Conservation (phyloP, 805 yeast genomes). For the Kodamaea leandrae region DNA sequence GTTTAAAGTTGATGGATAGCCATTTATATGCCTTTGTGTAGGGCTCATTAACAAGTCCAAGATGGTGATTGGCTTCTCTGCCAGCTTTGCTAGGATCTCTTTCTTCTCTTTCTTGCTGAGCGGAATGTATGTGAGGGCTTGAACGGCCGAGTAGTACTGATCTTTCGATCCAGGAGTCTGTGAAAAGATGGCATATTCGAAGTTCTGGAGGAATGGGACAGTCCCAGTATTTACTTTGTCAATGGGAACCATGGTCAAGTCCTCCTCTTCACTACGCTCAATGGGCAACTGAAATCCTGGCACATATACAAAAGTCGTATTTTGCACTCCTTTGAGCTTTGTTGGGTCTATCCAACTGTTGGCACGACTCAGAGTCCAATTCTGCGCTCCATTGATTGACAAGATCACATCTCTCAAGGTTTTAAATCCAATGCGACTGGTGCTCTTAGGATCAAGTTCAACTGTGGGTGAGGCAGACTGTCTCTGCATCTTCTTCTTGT, state of each 20-base stretch:
- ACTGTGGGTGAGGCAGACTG: neutral
- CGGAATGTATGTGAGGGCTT: slow-evolving; percentile 55
- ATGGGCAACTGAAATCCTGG: slow-evolving; percentile 52
- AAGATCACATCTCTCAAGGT: slow-evolving; percentile 19
- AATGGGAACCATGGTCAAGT: neutral
- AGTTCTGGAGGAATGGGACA: slow-evolving; percentile 38
- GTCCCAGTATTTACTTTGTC: slow-evolving; percentile 9
- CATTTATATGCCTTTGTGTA: slow-evolving; percentile 47
- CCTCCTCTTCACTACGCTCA: neutral
- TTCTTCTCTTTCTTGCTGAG: slow-evolving; percentile 55
- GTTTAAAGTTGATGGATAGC: slow-evolving; percentile 51
- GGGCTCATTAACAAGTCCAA: slow-evolving; percentile 52
- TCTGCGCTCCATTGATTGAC: slow-evolving; percentile 11
- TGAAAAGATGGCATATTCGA: slow-evolving; percentile 47
- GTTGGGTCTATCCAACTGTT: neutral
- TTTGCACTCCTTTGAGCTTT: neutral
- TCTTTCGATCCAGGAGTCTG: slow-evolving; percentile 66
- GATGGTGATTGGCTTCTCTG: slow-evolving; percentile 39
- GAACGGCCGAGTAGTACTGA: slow-evolving; percentile 51
- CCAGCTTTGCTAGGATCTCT: slow-evolving; percentile 31
- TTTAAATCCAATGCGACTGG: slow-evolving; percentile 17
- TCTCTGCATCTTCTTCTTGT: slow-evolving; percentile 33
- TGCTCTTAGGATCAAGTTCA: neutral
- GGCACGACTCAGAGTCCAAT: neutral
- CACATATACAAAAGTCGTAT: slow-evolving; percentile 41